Conservation (phyloP, 164 flowering plant species). For the Paratinospora sagittata region DNA sequence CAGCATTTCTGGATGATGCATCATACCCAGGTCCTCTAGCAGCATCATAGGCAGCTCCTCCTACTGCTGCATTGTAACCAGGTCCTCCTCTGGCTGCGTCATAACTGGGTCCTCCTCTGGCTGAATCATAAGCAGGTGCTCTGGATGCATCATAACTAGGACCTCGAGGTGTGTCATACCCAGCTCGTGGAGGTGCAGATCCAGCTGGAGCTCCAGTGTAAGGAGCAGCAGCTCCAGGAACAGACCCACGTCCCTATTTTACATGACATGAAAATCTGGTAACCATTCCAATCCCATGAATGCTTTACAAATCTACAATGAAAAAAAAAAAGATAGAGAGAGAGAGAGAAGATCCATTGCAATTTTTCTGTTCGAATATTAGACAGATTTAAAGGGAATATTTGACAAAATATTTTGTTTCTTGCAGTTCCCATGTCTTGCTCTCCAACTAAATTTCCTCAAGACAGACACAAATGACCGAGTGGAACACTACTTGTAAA, state of each 20-base stretch:
- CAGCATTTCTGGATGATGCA: constrained; percentile 28
- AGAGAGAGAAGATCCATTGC: background rate
- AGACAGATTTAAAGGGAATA: background rate
- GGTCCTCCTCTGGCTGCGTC: constrained; percentile 26
- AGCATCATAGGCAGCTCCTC: constrained; percentile 25
- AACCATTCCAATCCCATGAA: background rate
- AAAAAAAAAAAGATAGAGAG: background rate
- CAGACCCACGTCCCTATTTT: constrained; percentile 14
- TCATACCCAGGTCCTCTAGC: constrained; percentile 28
- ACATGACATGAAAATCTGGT: background rate
- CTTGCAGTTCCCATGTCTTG: background rate
- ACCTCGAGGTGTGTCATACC: constrained; percentile 21
- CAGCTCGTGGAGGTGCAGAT: constrained; percentile 26
- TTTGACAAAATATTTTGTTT: background rate
- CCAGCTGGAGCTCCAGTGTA: constrained; percentile 36
- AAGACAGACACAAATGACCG: background rate
- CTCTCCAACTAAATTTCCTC: background rate
- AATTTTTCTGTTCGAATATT: background rate
- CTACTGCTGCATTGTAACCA: constrained; percentile 25
- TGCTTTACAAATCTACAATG: background rate
- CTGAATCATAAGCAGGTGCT: constrained; percentile 24
- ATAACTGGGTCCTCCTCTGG: constrained; percentile 22
- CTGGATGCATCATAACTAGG: constrained; percentile 20
- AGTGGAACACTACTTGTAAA: background rate
- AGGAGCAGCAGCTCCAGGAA: constrained; percentile 16